These are phyloP conservation scores for Paramecium primaurelia DNA, from an alignment of 73 alveolate species.

Conservation along the genomic window DNA sequence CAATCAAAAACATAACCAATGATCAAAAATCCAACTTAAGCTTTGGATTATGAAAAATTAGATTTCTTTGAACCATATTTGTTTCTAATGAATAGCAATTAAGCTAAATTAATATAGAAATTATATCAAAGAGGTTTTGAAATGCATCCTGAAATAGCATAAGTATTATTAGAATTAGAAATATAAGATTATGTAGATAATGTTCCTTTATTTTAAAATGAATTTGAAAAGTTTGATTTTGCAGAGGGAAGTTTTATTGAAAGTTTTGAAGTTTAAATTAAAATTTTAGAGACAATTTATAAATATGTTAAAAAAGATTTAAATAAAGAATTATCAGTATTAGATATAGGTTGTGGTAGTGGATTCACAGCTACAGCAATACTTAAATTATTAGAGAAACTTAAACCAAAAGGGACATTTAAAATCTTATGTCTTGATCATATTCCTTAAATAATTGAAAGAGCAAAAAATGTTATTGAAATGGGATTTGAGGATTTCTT, in stretches of 20 bases:
- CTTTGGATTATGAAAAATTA: neutral
- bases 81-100: neutral
- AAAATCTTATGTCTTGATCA: neutral
- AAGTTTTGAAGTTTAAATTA: neutral
- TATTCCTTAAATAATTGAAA: neutral
- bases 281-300: constrained; percentile 1
- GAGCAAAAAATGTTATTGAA: neutral
- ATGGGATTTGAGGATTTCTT: constrained; percentile 16
- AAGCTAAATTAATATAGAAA: neutral
- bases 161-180: constrained; percentile 26
- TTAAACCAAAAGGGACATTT: neutral
- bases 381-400: neutral
- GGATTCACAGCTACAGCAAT: constrained; percentile 10
- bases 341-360: constrained; percentile 37
- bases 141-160: neutral
- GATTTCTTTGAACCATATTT: constrained; percentile 28
- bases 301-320: neutral
- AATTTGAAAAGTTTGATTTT: neutral
- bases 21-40: neutral
- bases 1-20: neutral
- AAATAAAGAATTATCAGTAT: neutral
- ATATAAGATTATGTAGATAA: neutral
- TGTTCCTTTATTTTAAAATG: neutral
- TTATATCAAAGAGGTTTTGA: neutral
- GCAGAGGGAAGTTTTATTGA: constrained; percentile 28